Base-by-base conservation (phyloP, 805 yeast species). In the Wickerhamomyces bisporus region DNA sequence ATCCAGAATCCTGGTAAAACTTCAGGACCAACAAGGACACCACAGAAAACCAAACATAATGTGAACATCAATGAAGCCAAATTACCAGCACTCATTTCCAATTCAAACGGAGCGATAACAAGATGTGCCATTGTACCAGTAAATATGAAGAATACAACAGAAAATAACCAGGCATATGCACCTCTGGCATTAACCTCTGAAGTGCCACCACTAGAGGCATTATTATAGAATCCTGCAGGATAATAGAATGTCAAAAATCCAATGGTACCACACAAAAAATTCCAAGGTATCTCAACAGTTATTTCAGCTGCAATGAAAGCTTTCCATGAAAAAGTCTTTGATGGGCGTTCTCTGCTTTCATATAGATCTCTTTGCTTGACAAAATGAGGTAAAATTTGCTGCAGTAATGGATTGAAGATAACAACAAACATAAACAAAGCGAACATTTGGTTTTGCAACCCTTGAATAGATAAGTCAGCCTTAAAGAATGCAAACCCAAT, bases 381-480 rank as follows among this genome's bases (percentile, higher is more conserved):
- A 55, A 66, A 84, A 39, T 73, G 57, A 15, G 88, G 87, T 47
- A 80, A 60, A 62, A 75, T 68, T 57, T 82, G 88, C 46, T 79
- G 76, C 35, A 77, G 54, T 49, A 79, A 52, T 18, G 83, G 77
- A 46, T 70, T 70, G 61, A 77, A 68, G 35, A 73, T 64, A 49
- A 75, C 68, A 29, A 75, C 55, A 51, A 78, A 72, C 86, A 83
- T 80, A 65, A 85, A 85, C 31, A 81, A 55, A 3, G 88, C 68
- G 50, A 82, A 75, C 87, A 84, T 79, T 65, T 82, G 93, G 61
- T 86, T 85, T 60, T 87, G 95, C 51, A 86, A 58, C 55, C 86
- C 80, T 61, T 77, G 91, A 33, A 73, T 53, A 3, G 86, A 69
- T 15, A 66, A 71, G 40, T 68, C 66, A 18, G 91, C 84, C 43